Conservation (phyloP, 192 early-diverging fungal genomes). For the Rhizophagus clarus region DNA sequence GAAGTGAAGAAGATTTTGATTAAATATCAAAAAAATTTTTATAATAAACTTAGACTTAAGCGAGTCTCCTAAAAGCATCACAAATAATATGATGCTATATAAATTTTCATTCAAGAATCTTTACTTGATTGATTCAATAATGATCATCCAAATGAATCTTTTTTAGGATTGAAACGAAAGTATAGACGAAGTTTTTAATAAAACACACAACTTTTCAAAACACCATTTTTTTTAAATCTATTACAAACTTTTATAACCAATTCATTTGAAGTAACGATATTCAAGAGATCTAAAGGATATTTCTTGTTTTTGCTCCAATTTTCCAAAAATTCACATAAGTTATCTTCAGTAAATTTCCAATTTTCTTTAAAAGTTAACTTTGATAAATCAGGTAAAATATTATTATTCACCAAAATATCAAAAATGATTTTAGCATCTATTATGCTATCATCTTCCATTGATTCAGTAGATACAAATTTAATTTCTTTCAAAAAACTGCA, state of each 20-base stretch:
- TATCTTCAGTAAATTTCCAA: background rate
- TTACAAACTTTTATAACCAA: too few species aligned
- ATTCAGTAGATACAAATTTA: background rate
- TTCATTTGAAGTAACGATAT: background rate
- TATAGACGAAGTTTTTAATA: too few species aligned
- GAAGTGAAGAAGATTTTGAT: too few species aligned
- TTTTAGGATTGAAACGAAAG: too few species aligned
- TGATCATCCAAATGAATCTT: too few species aligned
- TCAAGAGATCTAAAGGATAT: background rate
- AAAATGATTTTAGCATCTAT: background rate
- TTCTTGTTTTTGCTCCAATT: background rate
- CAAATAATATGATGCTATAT: too few species aligned
- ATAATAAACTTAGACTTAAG: too few species aligned
- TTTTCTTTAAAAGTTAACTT: background rate
- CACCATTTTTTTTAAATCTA: background rate
- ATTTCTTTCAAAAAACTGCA: background rate
- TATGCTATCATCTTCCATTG: background rate
- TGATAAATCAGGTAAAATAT: background rate
- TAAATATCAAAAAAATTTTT: too few species aligned
- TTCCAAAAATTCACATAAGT: background rate
- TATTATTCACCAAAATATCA: background rate
- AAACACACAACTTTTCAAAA: background rate
- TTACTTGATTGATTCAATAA: too few species aligned
- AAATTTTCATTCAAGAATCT: too few species aligned
- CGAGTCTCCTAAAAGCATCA: too few species aligned